Conservation (phyloP, 1,284 basidiomycete genomes). For the Pascua sp. region DNA sequence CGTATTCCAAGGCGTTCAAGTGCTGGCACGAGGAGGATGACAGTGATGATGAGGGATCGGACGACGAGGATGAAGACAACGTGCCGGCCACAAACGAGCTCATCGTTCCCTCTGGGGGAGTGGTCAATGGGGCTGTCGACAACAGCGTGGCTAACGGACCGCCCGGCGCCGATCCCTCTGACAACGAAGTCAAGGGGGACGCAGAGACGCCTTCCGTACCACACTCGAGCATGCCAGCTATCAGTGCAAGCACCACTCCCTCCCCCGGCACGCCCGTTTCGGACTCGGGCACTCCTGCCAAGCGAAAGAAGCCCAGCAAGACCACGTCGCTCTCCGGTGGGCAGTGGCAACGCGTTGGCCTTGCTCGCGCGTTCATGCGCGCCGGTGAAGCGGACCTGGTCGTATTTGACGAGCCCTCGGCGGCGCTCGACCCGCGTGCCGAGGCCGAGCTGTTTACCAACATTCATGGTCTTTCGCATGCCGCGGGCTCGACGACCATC, state of each 20-base stretch:
- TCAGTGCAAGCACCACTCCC: not conserved
- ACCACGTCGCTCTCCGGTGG: constrained; percentile 14
- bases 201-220: not conserved
- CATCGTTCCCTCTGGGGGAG: too few species aligned
- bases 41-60: not conserved
- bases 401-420: constrained; percentile 60
- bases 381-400: constrained; percentile 73
- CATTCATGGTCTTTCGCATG: constrained; percentile 29
- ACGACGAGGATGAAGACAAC: not conserved
- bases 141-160: too few species aligned
- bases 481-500: constrained; percentile 61
- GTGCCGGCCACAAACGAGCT: too few species aligned
- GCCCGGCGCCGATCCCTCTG: too few species aligned
- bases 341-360: constrained; percentile 79
- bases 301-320: not conserved
- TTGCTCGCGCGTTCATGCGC: constrained; percentile 80
- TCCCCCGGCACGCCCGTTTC: not conserved
- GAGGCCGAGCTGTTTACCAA: constrained; percentile 67
- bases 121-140: too few species aligned
- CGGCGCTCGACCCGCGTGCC: constrained; percentile 72
- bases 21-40: constrained; percentile 1
- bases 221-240: not conserved
- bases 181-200: not conserved
- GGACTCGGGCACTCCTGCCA: not conserved
- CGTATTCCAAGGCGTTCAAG: not conserved